These are phyloP conservation scores for Candida sojae DNA, from an alignment of 1,139 yeast genomes.

Conservation along the genomic window DNA sequence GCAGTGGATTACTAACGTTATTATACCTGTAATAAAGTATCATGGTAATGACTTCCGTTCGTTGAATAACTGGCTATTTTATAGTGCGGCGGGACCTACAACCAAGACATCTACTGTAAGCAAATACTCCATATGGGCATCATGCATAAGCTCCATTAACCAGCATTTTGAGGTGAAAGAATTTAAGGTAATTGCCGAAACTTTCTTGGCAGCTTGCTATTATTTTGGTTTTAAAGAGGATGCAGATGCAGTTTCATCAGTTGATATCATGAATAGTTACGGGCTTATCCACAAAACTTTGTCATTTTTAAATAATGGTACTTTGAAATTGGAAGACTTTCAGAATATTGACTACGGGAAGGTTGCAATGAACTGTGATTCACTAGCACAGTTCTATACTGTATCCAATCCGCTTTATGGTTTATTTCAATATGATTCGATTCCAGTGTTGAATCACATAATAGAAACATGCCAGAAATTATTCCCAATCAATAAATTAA, in stretches of 20 bases:
- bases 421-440: slow-evolving; percentile 23
- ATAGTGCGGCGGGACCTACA: slow-evolving; percentile 8
- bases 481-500: slow-evolving; percentile 42
- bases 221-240: slow-evolving; percentile 22
- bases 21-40: slow-evolving; percentile 30
- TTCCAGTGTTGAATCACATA: slow-evolving; percentile 24
- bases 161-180: slow-evolving; percentile 15
- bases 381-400: slow-evolving; percentile 5
- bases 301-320: slow-evolving; percentile 8
- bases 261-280: slow-evolving; percentile 32
- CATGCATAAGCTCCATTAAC: slow-evolving; percentile 20
- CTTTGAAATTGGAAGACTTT: too few relatives aligned
- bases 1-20: slow-evolving; percentile 31
- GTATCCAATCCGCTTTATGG: slow-evolving; percentile 18
- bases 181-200: slow-evolving; percentile 18
- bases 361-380: not conserved
- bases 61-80: slow-evolving; percentile 29
- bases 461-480: slow-evolving; percentile 43
- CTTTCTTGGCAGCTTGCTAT: slow-evolving; percentile 29
- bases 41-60: slow-evolving; percentile 24
- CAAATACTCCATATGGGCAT: slow-evolving; percentile 29
- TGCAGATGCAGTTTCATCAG: slow-evolving; percentile 21
- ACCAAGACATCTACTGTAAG: slow-evolving; percentile 1
- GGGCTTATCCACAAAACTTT: slow-evolving; percentile 30
- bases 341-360: not conserved